Base-by-base conservation (phyloP, 2,329 filamentous ascomycete genomes). In the Xylaria arbuscula region DNA sequence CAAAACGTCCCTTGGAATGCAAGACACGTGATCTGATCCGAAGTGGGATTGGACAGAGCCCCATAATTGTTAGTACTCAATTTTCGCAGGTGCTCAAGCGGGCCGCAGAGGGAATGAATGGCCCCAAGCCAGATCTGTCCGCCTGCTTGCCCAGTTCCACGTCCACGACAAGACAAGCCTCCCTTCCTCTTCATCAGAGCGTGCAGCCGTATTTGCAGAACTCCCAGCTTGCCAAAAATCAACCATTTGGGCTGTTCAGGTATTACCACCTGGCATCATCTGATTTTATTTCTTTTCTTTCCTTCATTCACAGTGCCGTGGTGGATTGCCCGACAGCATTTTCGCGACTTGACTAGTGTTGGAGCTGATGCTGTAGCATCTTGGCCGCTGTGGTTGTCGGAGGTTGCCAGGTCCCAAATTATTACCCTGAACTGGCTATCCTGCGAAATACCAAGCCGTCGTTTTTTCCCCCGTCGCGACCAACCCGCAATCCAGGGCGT, bases 401-500 rank as follows among this genome's bases (percentile, higher is more conserved):
- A 71, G 69, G 57, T 66, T 69, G 69, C 53, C 38, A 69, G 63
- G 69, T 56, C 57, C 54, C 48, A 17, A 48, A 63, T 54, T 54
- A 45, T 53, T 22, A 47, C 45, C 17, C 45, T 47, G 40, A n/a
- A 17, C 7, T 19, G n/a, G 47, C 62, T 57, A 40, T 53, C 56
- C 56, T 59, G 64, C 60, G 38, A 54, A 65, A 64, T 63, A 60
- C 55, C 54, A 59, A 64, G 60, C 48, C 55, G 55, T 57, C 50
- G 50, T 61, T 54, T 60, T 66, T 62, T 59, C n/a, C 57, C 59
- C 53, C 55, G 51, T 72, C 64, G 66, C 69, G 71, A 64, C 65
- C 57, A 62, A 45, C n/a, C 68, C 66, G 66, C 62, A 63, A 66
- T 62, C 66, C 50, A 61, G 40, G 64, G 63, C 69, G 69, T 67